A percentile compares a stretch with the other conserved stretches of the same genome.
Conservation (phyloP, 305 asterid species). For the Fraxinus xanthoxyloides region DNA sequence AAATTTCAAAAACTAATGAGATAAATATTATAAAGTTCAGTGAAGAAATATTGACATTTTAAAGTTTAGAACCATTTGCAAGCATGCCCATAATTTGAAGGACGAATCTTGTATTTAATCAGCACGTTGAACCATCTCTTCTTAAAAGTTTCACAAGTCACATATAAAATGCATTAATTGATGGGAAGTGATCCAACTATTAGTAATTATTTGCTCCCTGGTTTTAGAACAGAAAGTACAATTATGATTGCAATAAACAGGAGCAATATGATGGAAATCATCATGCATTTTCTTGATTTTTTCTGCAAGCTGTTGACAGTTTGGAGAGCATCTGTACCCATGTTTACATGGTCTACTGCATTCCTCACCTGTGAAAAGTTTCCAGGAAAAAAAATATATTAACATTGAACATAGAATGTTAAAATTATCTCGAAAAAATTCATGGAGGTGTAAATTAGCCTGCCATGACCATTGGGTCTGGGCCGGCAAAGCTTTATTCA, state of each 20-base stretch:
- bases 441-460: no score
- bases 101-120: no score
- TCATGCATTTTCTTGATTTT: constrained; percentile 78
- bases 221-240: constrained; percentile 59
- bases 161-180: no score
- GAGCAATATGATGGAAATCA: constrained; percentile 51
- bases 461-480: no score
- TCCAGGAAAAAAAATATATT: neutral
- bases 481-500: neutral
- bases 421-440: neutral
- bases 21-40: no score
- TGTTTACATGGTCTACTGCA: constrained; percentile 71
- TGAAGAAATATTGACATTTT: no score
- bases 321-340: constrained; percentile 80
- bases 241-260: constrained; percentile 55
- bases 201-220: constrained; percentile 47
- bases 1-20: no score
- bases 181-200: neutral
- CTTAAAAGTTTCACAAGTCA: no score
- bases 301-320: constrained; percentile 72
- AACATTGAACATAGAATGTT: neutral
- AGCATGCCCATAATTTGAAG: no score
- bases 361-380: constrained; percentile 47
- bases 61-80: no score
- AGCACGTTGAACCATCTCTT: no score